Base-by-base conservation (phyloP, 73 alveolate species). In the Paramecium octaurelia region DNA sequence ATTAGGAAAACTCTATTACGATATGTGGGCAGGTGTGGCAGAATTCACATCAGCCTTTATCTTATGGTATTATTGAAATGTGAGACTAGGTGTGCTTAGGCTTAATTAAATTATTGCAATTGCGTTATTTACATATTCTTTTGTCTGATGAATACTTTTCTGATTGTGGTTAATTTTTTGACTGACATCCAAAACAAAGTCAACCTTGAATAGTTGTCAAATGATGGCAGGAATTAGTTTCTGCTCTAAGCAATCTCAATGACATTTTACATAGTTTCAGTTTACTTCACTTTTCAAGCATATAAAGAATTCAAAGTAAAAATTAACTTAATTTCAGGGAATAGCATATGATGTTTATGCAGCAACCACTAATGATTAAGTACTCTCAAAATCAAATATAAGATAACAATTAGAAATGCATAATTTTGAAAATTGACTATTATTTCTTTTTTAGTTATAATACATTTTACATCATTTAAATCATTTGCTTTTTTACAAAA, bases 331-430 rank as follows among this genome's bases (percentile, higher is more conserved):
- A 34, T 20, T 34, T 24, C 43, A 76, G 89, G 89, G 89, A 76
- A 76, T 76, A 34, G 89, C 89, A 16, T 76, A 76, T 76, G 89
- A 76, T 76, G 73, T 76, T 3, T 76, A 76, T 76, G 89, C 89
- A 16, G 89, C 89, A 43, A 76, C 89, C 1, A 76, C 71, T 18
- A 76, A 76, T 76, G 70, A 76, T 21, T 21, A 70, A 31, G 86
- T 70, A 34, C 86, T 70, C 1, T 70, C 86, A 29, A 70, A 70
- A 70, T 70, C 86, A 31, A 70, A 31, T 70, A 70, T 70, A n/a
- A 70, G 38, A 34, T 70, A 59, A 59, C 20, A 70, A 34, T 29
- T 70, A 7, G 86, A 70, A 34, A 70, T 70, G 86, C 86, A 70
- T 70, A 23, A 24, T 23, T 70, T 70, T 70, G 86, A 70, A 29